Evolutionary conservation across 2,329 filamentous ascomycete genomes (phyloP), one percentile per base, ranked within the genome.

Genomic region (Fusarium veterinarium): DNA sequence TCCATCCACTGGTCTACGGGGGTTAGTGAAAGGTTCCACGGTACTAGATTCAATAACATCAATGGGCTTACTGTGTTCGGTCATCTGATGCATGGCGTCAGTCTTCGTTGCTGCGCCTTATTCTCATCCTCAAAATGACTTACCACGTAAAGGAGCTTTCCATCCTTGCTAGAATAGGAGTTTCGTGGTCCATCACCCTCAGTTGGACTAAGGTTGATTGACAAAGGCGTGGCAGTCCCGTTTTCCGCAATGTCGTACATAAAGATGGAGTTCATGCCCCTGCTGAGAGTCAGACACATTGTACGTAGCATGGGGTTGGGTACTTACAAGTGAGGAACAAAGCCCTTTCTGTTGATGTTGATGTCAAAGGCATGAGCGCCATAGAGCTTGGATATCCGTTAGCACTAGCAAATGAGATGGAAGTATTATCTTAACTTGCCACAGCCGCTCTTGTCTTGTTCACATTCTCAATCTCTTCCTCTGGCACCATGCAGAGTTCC

Each of bases 201-300:
- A n/a, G 51, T 46, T 5, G 59, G 59, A 28, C 59, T 62, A 4
- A 62, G 59, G 11, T 59, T 62, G 10, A 58, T 59, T 0, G 51
- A 62, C 13, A 62, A 9, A 38, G 59, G 51, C 6, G 51, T 62
- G 2, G 51, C 59, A 28, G 59, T 46, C 1, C 51, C 59, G 11
- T 58, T 62, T n/a, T 62, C 30, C n/a, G 59, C 41, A n/a, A 62
- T 62, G 19, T 46, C 59, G 19, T 62, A 62, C 59, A 62, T 61
- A 7, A 62, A 62, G 13, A 62, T 62, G 0, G 59, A 62, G 41
- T 62, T 62, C 46, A 35, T 59, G 12, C 59, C 59, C 23, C 59
- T 61, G 0, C 16, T 5, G 3, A 6, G 14, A 45, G 23, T 37
- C 19, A 37, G 2, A 0, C 28, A 25, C 19, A 6, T 19, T 0